Evolutionary conservation across 1,284 basidiomycete species (phyloP), one percentile per base, ranked within the genome.

Genomic region (Boletus smithii): DNA sequence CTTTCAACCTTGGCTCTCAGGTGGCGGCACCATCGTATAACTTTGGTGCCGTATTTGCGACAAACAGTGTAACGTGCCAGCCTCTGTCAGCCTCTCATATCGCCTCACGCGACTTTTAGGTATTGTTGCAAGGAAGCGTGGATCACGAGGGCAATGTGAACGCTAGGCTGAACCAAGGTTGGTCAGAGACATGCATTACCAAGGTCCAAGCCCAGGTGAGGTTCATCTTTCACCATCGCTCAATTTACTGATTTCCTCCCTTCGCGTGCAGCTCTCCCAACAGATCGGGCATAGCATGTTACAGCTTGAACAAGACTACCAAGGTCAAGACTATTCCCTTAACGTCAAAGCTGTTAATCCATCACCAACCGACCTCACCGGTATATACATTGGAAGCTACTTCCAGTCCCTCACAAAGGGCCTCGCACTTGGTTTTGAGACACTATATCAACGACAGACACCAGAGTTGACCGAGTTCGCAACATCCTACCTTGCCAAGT

Each of bases 311-410:
- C 97, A 99, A 65, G 97, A 99, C 70, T 90, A 90, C 68, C 80
- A 85, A 60, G 95, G 95, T 38, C 76, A 76, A 48, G 97, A 99
- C 72, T 97, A 88, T 72, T 85, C 83, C 48, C 60, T 95, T 48
- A 95, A 95, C 69, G 63, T 85, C 59, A 98, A 98, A 70, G 85
- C 90, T 17, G 80, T 97, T 66, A 99, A 99, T 75, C 95, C 95
- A 9, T 93, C 85, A 48, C 88, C 90, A 11, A 75, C 81, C 45
- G 94, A 98, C 71, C 69, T 81, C 26, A 91, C 91, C n/a, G 97
- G 97, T 52, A 91, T 97, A 66, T 98, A 92, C 73, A 81, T 97
- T 49, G 91, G 86, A 61, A 94, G 85, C 63, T 92, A 95, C 72
- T 80, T 99, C 50, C 97, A 98, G 71, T 97, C 95, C n/a, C 59